These are phyloP conservation scores for Amylocystis lapponica DNA, from an alignment of 768 basidiomycete genomes.

Conservation along the genomic window DNA sequence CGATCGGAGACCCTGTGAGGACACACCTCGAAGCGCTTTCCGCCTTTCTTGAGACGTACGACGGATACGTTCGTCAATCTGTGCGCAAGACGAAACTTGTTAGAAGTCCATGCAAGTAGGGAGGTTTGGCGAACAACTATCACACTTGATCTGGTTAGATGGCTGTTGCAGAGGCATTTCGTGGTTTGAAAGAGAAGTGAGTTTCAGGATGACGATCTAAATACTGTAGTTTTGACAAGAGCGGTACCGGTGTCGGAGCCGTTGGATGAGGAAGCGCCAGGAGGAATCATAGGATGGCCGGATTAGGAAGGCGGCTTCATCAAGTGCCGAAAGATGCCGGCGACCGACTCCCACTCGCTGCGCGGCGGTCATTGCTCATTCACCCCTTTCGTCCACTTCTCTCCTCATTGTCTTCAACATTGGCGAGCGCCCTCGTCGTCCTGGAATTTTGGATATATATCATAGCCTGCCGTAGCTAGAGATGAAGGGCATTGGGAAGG, in stretches of 20 bases:
- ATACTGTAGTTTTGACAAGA: too few species aligned
- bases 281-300: too few species aligned
- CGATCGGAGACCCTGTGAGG: not conserved
- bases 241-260: too few species aligned
- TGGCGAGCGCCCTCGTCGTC: too few species aligned
- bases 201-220: too few species aligned
- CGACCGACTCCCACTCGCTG: not conserved
- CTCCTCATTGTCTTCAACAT: not conserved
- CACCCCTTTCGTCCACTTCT: not conserved
- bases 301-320: too few species aligned
- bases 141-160: conserved; percentile 84
- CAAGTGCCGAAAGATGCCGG: too few species aligned
- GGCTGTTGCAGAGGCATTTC: conserved; percentile 68
- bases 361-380: not conserved
- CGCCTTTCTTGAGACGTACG: conserved; percentile 93
- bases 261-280: too few species aligned
- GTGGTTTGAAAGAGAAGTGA: too few species aligned
- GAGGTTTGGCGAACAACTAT: conserved; percentile 1
- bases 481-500: conserved; percentile 26
- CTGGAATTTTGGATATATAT: not conserved
- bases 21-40: conserved; percentile 94
- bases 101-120: conserved; percentile 8
- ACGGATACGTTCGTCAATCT: conserved; percentile 97
- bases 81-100: conserved; percentile 8
- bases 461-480: not conserved